Evolutionary conservation across 2,329 filamentous ascomycete genomes (phyloP), one percentile per base, ranked within the genome.

Genomic region (Ceratocystiopsis minuta): DNA sequence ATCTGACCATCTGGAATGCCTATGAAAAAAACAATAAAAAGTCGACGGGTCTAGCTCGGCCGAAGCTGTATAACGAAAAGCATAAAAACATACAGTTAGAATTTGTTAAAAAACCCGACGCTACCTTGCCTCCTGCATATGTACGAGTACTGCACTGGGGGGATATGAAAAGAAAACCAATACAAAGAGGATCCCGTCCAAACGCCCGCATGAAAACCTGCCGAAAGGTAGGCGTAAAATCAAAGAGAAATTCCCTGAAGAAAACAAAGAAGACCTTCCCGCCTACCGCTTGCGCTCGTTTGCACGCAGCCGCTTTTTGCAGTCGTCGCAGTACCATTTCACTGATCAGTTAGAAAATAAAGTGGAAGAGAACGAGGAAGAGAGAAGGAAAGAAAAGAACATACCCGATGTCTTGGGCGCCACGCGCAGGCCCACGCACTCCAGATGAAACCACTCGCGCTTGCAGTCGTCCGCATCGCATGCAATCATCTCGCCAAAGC

Each of bases 301-400:
- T 28, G 24, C 24, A 6, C 24, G 24, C 24, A 79, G 62, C 38
- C 68, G 68, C 49, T 78, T 75, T 54, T 82, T 82, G 59, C 80
- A 86, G 53, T 84, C 79, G 47, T 81, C 77, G 56, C 80, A 86
- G 53, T 80, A 86, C 80, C 80, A 86, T 72, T 83, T 84, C 41
- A 77, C 78, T 83, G 36, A 3, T n/a, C 16, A 14, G 38, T 43
- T 39, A 41, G 36, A 9, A 41, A 37, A 28, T 5, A n/a, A 34
- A 24, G 12, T 34, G 7, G 18, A 37, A 17, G 33, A 17, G 18
- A 35, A 36, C 20, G 9, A 36, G 3, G 24, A 39, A 20, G 43
- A 37, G 39, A 15, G n/a, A n/a, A n/a, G n/a, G n/a, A n/a, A n/a
- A n/a, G n/a, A 39, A 20, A 44, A 37, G 39, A 15, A 72, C 76